Evolutionary conservation across 2,329 filamentous ascomycete species (phyloP).

Genomic region (Sporothrix curviconia): DNA sequence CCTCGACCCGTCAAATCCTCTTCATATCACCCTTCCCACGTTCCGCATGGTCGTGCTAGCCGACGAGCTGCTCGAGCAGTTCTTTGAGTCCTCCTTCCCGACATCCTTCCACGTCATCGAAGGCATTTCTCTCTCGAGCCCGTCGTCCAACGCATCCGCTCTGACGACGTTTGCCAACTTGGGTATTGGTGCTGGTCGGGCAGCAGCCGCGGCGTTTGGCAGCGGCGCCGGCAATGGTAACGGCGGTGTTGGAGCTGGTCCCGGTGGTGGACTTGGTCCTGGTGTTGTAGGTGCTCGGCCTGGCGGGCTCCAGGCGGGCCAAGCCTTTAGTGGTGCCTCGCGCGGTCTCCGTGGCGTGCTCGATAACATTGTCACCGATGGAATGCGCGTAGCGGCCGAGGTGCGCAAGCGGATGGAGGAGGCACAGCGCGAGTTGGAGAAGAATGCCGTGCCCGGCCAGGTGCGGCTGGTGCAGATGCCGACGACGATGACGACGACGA

Average conservation of each 20-base stretch:
- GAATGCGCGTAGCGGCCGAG: slow-evolving; percentile 91
- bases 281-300: not conserved
- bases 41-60: slow-evolving; percentile 98
- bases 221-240: not conserved
- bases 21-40: slow-evolving; percentile 92
- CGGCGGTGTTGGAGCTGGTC: slow-evolving; percentile 28
- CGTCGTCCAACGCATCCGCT: slow-evolving; percentile 53
- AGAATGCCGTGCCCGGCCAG: slow-evolving; percentile 62
- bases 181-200: slow-evolving; percentile 31
- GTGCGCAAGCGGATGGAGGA: slow-evolving; percentile 92
- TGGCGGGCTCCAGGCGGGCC: slow-evolving; percentile 6
- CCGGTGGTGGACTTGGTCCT: too few relatives aligned
- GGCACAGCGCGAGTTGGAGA: slow-evolving; percentile 84
- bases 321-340: slow-evolving; percentile 41
- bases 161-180: slow-evolving; percentile 81
- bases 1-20: slow-evolving; percentile 83
- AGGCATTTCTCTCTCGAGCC: slow-evolving; percentile 31
- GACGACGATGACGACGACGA: slow-evolving; percentile 47
- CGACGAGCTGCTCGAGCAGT: slow-evolving; percentile 90
- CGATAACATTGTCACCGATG: slow-evolving; percentile 95
- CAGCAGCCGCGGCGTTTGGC: slow-evolving; percentile 36
- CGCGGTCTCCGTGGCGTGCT: slow-evolving; percentile 85
- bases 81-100: slow-evolving; percentile 94
- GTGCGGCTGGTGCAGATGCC: slow-evolving; percentile 60
- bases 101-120: slow-evolving; percentile 86